Conservation (phyloP, 2,329 filamentous ascomycete genomes). For the Alternaria brassicicola region DNA sequence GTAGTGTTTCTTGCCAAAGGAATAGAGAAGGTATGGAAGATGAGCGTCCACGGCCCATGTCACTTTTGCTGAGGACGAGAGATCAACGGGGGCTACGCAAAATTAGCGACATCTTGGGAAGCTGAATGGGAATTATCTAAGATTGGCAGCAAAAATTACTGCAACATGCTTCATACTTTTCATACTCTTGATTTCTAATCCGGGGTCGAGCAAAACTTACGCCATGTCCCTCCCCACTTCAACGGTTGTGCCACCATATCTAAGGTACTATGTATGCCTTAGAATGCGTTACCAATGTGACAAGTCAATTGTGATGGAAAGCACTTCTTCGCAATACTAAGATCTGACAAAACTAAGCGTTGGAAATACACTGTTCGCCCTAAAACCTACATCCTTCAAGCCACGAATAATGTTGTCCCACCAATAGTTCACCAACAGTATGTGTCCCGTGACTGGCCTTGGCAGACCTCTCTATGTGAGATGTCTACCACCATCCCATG, state of each 20-base stretch:
- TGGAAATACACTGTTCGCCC: neutral
- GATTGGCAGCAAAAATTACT: neutral
- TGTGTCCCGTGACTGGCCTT: no score
- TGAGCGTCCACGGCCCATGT: conserved; percentile 64
- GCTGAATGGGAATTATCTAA: neutral
- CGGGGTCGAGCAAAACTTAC: neutral
- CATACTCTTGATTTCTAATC: neutral
- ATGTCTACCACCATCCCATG: no score
- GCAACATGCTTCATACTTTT: neutral
- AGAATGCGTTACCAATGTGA: neutral
- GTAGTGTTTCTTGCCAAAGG: conserved; percentile 43
- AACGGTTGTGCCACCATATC: neutral
- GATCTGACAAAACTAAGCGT: neutral
- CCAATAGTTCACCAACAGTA: neutral
- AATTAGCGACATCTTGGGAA: conserved; percentile 56
- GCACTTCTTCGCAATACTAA: neutral
- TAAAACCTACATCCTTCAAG: neutral
- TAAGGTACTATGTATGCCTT: neutral
- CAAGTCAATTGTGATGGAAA: neutral
- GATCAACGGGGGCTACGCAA: conserved; percentile 64
- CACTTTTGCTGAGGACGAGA: conserved; percentile 59
- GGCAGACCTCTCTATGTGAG: no score
- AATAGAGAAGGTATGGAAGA: conserved; percentile 64
- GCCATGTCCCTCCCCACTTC: neutral
- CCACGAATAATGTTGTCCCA: neutral